Base-by-base conservation (phyloP, 2,329 filamentous ascomycete species). In the Fusarium newnesense region DNA sequence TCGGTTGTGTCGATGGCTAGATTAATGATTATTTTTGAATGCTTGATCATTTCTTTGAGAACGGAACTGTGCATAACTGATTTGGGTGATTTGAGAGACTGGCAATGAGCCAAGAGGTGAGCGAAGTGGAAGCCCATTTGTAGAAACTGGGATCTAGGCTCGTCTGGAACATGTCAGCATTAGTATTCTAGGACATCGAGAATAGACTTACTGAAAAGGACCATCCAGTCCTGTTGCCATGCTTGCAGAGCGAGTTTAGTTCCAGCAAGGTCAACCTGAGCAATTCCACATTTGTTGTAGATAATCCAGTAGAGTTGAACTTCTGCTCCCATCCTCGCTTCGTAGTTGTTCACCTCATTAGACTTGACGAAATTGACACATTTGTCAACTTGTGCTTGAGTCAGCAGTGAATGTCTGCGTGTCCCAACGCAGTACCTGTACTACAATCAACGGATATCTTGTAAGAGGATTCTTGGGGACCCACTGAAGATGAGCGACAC, bases 51-150 rank as follows among this genome's bases (percentile, higher is more conserved):
- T 26, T 79, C 77, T 21, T 58, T 52, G 3, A 79, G 62, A 4
- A 61, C 24, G 1, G 58, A 61, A 5, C 46, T 69, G 26, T 66
- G 40, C 66, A 75, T 74, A 0, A 65, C 49, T 4, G 67, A 67
- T 26, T 68, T 63, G 1, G 70, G 64, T 3, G 71, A 66, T 34
- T 74, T 77, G 4, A 79, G 57, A 4, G 72, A 74, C n/a, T 77
- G 78, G 11, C 70, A 74, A 32, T 76, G 66, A 0, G 73, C 70
- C 4, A 80, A 50, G 1, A 79, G 73, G 16, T 78, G 69, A 9
- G 77, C 76, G 39, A 80, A 80, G 47, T 79, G 69, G 30, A 77
- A 78, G 3, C 78, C 78, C 72, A 80, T 78, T 42, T 79, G 77
- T 0, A 80, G 69, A 39, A 80, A 80, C 18, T 79, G 78, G 13